Evolutionary conservation across 2,329 filamentous ascomycete species (phyloP), one percentile per base, ranked within the genome.

Genomic region (Fonsecaea monophora): DNA sequence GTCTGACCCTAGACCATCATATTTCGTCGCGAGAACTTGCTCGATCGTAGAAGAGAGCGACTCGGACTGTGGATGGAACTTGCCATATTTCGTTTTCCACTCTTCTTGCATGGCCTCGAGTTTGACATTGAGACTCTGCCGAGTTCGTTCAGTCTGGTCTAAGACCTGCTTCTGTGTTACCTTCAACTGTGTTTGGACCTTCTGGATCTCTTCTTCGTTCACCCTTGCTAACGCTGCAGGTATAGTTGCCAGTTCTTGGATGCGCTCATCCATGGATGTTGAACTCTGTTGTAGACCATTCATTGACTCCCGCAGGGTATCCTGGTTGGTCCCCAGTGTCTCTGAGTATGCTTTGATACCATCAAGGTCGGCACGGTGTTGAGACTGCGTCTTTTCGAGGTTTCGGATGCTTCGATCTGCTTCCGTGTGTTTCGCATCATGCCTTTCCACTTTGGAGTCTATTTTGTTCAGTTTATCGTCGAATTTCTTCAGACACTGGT

Each of bases 121-220:
- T 42, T 35, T 58, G 15, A 62, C 5, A 32, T 62, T 32, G 34
- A 45, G 61, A 35, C 8, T 53, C 21, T 37, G 37, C n/a, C 58
- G 45, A 32, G 53, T 15, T 32, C 58, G 57, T 18, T 60, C 57
- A 35, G 37, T 50, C 3, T 35, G 12, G 25, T 50, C 57, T n/a
- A n/a, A 6, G 9, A 30, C 57, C 37, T 50, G 42, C 37, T 50
- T 18, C 21, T 48, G 42, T 34, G 30, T 4, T 35, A 32, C 7
- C 35, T 50, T 53, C 18, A 18, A 53, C 34, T 25, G 15, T 2
- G 53, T 32, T n/a, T 38, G 12, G 4, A 60, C 32, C 18, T 60
- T n/a, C 58, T 53, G 58, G 7, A 53, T 8, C 10, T 54, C 32
- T 25, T 53, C n/a, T 12, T 25, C 25, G 25, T 50, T 18, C 12